Percentiles rank a stretch among this genome's conserved stretches.
phyloP scores from a whole-genome alignment of 345 rosid genomes.

The Populus alba region DNA sequence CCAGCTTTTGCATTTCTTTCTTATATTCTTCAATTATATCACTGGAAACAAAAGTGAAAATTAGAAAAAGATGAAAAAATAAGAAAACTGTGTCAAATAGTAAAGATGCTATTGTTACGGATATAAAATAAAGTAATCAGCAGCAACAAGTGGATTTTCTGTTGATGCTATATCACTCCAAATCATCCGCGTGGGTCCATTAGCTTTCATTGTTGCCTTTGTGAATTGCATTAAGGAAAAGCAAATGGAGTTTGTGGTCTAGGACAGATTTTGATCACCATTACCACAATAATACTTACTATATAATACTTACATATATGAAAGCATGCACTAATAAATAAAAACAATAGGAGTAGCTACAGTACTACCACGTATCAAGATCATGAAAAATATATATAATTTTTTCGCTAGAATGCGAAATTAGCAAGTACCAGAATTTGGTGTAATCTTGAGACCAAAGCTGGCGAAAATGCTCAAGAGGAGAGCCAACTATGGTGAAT shows the following conservation, averaged over 20 bases:
- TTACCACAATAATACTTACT: not conserved
- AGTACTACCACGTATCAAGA: too few species aligned
- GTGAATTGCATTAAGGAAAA: constrained; percentile 33
- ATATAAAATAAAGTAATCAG: constrained; percentile 27
- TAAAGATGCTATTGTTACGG: constrained; percentile 23
- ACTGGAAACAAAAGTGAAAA: constrained; percentile 29
- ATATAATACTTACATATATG: not conserved
- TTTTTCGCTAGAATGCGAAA: constrained; percentile 21
- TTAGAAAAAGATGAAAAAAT: not conserved
- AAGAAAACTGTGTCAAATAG: constrained; percentile 14
- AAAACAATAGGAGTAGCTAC: not conserved
- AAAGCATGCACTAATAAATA: not conserved
- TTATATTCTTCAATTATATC: constrained; percentile 52
- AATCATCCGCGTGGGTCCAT: constrained; percentile 49
- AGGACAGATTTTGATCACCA: not conserved
- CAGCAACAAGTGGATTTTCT: constrained; percentile 20
- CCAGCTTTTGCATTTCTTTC: constrained; percentile 64
- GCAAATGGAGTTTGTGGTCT: constrained; percentile 19
- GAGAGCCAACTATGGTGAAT: constrained; percentile 79
- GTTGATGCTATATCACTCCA: constrained; percentile 15
- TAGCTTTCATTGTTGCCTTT: constrained; percentile 41
- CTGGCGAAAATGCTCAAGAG: constrained; percentile 61
- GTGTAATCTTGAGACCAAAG: constrained; percentile 76
- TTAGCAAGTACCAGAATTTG: constrained; percentile 52
- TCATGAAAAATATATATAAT: not conserved